A percentile compares a stretch with the other conserved stretches of the same genome.
These are phyloP conservation scores for Pseudonitzschia multistriata DNA, from an alignment of 108 stramenopile genomes.

Conservation along the genomic window DNA sequence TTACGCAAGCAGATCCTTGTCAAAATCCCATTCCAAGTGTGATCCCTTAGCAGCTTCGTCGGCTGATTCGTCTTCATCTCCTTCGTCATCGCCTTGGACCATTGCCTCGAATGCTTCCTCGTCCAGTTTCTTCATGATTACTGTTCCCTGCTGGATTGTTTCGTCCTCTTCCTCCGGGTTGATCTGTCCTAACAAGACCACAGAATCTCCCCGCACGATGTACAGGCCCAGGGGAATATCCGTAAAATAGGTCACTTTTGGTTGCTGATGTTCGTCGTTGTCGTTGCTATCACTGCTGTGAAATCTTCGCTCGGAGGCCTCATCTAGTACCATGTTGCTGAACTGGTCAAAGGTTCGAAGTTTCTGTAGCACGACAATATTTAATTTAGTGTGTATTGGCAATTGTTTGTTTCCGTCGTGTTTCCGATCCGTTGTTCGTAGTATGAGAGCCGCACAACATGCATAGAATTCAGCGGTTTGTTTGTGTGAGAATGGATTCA, in stretches of 20 bases:
- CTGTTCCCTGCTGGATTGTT: constrained; percentile 2
- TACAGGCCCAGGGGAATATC: constrained; percentile 88
- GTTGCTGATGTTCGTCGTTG: background rate
- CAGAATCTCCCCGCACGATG: constrained; percentile 86
- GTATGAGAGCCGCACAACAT: constrained; percentile 3
- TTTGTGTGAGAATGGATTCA: background rate
- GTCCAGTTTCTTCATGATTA: constrained; percentile 44
- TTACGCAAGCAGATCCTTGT: constrained; percentile 78
- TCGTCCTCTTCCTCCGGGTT: constrained; percentile 40
- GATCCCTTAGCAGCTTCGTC: constrained; percentile 7
- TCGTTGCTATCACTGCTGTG: constrained; percentile 32
- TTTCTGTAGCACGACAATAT: constrained; percentile 17
- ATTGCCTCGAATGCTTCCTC: constrained; percentile 60
- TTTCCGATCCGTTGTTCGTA: background rate
- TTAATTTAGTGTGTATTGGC: too few relatives aligned
- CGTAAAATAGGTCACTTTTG: constrained; percentile 53
- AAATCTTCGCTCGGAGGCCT: constrained; percentile 86
- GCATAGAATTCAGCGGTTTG: background rate
- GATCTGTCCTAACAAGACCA: constrained; percentile 88
- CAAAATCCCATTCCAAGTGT: constrained; percentile 78
- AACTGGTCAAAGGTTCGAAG: constrained; percentile 94
- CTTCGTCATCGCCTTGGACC: constrained; percentile 19
- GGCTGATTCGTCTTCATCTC: constrained; percentile 31
- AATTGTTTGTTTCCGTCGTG: background rate
- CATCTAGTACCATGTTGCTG: constrained; percentile 89